Evolutionary conservation across 805 yeast genomes (phyloP).

Genomic region (Wickerhamiella hasegawae): DNA sequence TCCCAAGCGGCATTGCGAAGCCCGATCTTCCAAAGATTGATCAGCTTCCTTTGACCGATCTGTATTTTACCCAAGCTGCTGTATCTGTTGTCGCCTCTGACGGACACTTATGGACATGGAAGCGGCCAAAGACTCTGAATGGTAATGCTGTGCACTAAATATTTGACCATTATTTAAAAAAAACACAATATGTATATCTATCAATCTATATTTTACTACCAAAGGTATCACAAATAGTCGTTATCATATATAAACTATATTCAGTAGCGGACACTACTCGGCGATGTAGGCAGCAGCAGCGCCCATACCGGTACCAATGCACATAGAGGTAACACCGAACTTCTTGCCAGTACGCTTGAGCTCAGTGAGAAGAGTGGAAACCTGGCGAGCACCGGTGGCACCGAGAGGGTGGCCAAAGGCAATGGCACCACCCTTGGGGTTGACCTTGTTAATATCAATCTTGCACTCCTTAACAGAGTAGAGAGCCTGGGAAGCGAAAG

Average conservation of each 20-base stretch:
- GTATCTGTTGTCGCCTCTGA: constrained; percentile 18
- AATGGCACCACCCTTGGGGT: constrained; percentile 93
- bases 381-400: constrained; percentile 83
- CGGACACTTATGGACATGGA: constrained; percentile 23
- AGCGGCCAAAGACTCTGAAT: constrained; percentile 11
- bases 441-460: constrained; percentile 55
- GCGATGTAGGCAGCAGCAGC: constrained; percentile 78
- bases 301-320: constrained; percentile 98
- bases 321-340: constrained; percentile 87
- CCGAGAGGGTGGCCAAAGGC: constrained; percentile 93
- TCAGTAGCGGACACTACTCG: no score
- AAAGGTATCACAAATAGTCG: no score
- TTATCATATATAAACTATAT: no score
- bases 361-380: constrained; percentile 75
- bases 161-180: no score
- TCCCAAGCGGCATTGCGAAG: constrained; percentile 15
- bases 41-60: constrained; percentile 16
- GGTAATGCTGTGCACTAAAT: neutral
- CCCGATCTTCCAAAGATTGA: constrained; percentile 16
- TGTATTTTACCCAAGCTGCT: constrained; percentile 12
- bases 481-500: constrained; percentile 89
- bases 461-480: constrained; percentile 52
- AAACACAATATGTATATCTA: no score
- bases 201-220: no score
- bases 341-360: constrained; percentile 50